Conservation (phyloP, 2,329 filamentous ascomycete genomes). For the Grosmannia huntii region DNA sequence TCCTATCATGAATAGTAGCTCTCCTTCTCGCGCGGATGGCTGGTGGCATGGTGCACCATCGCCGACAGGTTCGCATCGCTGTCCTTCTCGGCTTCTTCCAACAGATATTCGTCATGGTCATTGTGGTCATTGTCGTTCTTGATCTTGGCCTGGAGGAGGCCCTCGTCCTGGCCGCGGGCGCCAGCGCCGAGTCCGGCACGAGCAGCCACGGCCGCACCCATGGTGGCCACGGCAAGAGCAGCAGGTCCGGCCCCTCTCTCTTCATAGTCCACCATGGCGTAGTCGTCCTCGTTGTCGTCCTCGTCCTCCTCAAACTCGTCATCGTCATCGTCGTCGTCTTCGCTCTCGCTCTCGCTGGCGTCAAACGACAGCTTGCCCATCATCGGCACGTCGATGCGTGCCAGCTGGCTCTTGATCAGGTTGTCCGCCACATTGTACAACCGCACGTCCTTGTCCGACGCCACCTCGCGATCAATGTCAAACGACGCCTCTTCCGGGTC, state of each 20-base stretch:
- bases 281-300: constrained; percentile 16
- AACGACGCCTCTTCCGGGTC: constrained; percentile 28
- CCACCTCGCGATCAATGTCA: constrained; percentile 25
- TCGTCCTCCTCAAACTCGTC: constrained; percentile 14
- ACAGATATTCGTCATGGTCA: not conserved
- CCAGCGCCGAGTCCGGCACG: constrained; percentile 1
- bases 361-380: constrained; percentile 32
- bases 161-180: constrained; percentile 5
- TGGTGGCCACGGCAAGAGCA: not conserved
- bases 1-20: not conserved
- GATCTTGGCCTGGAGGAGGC: not conserved
- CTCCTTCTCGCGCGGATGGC: not conserved
- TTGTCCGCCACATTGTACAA: constrained; percentile 32
- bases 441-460: constrained; percentile 28
- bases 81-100: constrained; percentile 2
- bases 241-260: constrained; percentile 11
- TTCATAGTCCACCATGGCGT: constrained; percentile 16
- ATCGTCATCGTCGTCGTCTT: constrained; percentile 21
- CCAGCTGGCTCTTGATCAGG: constrained; percentile 34
- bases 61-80: not conserved
- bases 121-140: constrained; percentile 3
- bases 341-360: constrained; percentile 26
- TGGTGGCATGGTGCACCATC: not conserved
- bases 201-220: constrained; percentile 10
- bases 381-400: constrained; percentile 31